Evolutionary conservation across 1,284 basidiomycete genomes (phyloP).

Genomic region (Leccinum fallax): DNA sequence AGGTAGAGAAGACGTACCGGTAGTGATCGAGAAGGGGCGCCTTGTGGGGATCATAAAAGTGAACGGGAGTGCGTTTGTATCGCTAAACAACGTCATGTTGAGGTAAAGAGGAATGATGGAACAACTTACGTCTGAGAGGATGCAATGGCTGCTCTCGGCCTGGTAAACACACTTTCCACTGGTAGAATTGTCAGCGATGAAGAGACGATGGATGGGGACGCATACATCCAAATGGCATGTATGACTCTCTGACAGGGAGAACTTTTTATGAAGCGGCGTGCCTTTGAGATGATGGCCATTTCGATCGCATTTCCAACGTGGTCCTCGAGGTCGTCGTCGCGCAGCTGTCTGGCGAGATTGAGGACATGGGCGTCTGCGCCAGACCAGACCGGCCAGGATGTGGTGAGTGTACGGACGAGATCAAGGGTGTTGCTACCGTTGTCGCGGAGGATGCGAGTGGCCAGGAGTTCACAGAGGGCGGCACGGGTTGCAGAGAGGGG

Average conservation of each 20-base stretch:
- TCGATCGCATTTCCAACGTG: constrained; percentile 88
- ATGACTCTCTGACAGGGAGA: constrained; percentile 89
- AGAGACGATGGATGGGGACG: constrained; percentile 1
- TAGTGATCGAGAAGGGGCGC: constrained; percentile 94
- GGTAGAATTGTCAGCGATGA: constrained; percentile 10
- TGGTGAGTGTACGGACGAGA: constrained; percentile 80
- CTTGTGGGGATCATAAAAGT: constrained; percentile 92
- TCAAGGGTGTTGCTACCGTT: constrained; percentile 77
- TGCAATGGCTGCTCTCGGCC: constrained; percentile 81
- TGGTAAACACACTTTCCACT: constrained; percentile 91
- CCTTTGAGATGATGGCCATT: constrained; percentile 84
- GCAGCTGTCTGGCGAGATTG: constrained; percentile 65
- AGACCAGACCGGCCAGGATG: constrained; percentile 85
- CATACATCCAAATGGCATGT: constrained; percentile 75
- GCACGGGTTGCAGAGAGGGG: constrained; percentile 79
- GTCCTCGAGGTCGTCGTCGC: constrained; percentile 75
- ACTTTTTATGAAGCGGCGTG: constrained; percentile 86
- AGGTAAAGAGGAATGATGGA: not conserved
- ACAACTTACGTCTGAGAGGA: constrained; percentile 77
- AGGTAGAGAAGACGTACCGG: constrained; percentile 49
- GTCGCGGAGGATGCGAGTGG: constrained; percentile 78
- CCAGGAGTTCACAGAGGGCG: constrained; percentile 86
- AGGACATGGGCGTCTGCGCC: constrained; percentile 74
- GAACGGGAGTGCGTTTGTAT: constrained; percentile 90
- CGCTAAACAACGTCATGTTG: constrained; percentile 52